Base-by-base conservation (phyloP, 768 basidiomycete species). In the Lactarius deliciosus region DNA sequence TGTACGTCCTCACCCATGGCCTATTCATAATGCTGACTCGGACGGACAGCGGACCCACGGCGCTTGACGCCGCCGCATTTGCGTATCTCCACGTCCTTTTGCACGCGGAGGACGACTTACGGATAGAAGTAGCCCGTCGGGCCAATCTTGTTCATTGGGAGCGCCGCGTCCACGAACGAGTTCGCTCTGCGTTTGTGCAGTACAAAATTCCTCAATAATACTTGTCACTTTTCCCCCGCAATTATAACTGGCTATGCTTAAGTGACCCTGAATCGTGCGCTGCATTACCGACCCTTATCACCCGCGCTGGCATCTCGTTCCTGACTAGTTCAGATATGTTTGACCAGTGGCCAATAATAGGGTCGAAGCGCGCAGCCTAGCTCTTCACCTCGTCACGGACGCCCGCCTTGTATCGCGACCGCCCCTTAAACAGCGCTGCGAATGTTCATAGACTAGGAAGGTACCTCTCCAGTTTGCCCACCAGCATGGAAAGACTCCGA, bases 131-230 rank as follows among this genome's bases (percentile, higher is more conserved):
- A 34, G 82, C 85, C 15, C 84, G 86, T 59, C 86, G 85, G 66
- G 86, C 84, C 47, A 94, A 94, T 72, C 87, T 94, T 50, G 85
- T 92, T 57, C 84, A 85, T 36, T 94, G 92, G 91, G 91, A 94
- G 74, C 83, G 79, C 70, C 79, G 85, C 38, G 86, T 94, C 22
- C 83, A 88, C 38, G 75, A 79, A 18, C 77, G 82, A 57, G 85
- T 93, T 9, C 78, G 81, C 45, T 78, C 78, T 55, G 82, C 85
- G 4, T 91, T 68, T 45, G 62, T 68, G 53, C 54, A 40, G 32
- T 56, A 55, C 53, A 41, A n/a, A 30, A 34, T 16, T 47, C 15
- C 66, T 34, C 47, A 58, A 20, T 67, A 53, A 67, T 38, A 28
- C 20, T 34, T 59, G 36, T 57, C 45, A 1, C 43, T 40, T 7